Conservation (phyloP, 1,139 yeast genomes). For the Yamadazyma taylorii region DNA sequence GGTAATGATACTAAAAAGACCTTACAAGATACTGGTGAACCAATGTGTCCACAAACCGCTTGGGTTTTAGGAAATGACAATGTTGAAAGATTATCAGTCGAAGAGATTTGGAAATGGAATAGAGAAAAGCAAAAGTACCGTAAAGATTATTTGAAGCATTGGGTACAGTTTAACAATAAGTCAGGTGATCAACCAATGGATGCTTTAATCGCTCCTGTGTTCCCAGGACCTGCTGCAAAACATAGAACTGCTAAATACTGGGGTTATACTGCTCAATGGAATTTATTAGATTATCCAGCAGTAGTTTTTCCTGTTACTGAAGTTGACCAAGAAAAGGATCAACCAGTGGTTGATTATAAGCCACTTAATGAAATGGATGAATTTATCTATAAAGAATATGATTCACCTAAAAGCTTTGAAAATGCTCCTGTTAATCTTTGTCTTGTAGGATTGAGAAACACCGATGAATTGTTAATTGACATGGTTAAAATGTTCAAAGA, state of each 20-base stretch:
- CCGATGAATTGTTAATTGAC: constrained; percentile 23
- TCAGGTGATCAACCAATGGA: constrained; percentile 51
- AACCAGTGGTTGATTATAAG: not conserved
- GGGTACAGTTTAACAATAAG: constrained; percentile 16
- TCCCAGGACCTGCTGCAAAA: constrained; percentile 35
- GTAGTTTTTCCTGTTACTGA: constrained; percentile 51
- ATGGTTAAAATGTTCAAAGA: constrained; percentile 1
- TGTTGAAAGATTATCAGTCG: constrained; percentile 11
- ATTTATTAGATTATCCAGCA: constrained; percentile 56
- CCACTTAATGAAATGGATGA: constrained; percentile 1
- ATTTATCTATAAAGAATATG: constrained; percentile 22
- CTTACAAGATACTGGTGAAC: constrained; percentile 19
- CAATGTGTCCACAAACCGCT: constrained; percentile 20
- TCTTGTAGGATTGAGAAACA: constrained; percentile 26
- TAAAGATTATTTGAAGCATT: constrained; percentile 20
- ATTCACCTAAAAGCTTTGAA: constrained; percentile 15
- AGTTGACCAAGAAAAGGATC: constrained; percentile 37
- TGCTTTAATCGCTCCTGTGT: constrained; percentile 61
- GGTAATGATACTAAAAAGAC: constrained; percentile 21
- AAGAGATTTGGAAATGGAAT: constrained; percentile 21
- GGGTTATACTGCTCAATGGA: constrained; percentile 66
- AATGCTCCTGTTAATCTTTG: constrained; percentile 34
- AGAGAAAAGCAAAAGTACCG: constrained; percentile 22
- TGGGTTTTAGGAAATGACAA: constrained; percentile 15
- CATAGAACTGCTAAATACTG: constrained; percentile 25